Base-by-base conservation (phyloP, 352 stramenopile genomes). In the Phytopythium ostracodes region DNA sequence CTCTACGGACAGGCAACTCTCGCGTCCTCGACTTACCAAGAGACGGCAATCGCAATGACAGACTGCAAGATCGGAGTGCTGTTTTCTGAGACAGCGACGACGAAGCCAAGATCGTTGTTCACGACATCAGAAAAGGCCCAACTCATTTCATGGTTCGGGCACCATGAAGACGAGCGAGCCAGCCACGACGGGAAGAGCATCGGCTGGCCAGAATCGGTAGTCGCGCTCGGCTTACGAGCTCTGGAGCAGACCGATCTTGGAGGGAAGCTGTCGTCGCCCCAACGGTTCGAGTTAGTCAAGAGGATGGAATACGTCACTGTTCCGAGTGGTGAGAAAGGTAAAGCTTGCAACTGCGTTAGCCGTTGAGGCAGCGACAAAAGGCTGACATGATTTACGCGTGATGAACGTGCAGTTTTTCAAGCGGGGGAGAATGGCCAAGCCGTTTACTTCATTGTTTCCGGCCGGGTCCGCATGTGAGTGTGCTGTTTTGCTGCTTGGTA, bases 21-120 rank as follows among this genome's bases (percentile, higher is more conserved):
- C 47, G 31, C 72, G 18, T 47, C 69, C 36, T 56, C 18, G 22
- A 40, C 60, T 25, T 68, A 68, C 17, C 63, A 57, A 22, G 71
- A 82, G 36, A 75, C 64, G 17, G 77, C 69, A 2, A 67, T 82
- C 1, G 73, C 75, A 12, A 73, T 82, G 66, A 70, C 70, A 9
- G 65, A 80, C 25, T 80, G 66, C 25, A 57, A 78, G 17, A 54
- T 84, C 38, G 75, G 70, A 12, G 59, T 75, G n/a, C 11, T 68
- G 24, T 60, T 35, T 24, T 33, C 14, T 20, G 25, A 18, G 2
- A 0, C 24, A 7, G 10, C 22, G 6, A 35, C 46, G 22, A 33
- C 22, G 1, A 29, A 33, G 2, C 15, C n/a, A 20, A 29, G 9
- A 52, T 27, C n/a, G 7, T 33, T 33, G 6, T 1, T 33, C 46